Evolutionary conservation across 176 grass and related monocot genomes (phyloP).

Genomic region (Saccharum spontaneum): DNA sequence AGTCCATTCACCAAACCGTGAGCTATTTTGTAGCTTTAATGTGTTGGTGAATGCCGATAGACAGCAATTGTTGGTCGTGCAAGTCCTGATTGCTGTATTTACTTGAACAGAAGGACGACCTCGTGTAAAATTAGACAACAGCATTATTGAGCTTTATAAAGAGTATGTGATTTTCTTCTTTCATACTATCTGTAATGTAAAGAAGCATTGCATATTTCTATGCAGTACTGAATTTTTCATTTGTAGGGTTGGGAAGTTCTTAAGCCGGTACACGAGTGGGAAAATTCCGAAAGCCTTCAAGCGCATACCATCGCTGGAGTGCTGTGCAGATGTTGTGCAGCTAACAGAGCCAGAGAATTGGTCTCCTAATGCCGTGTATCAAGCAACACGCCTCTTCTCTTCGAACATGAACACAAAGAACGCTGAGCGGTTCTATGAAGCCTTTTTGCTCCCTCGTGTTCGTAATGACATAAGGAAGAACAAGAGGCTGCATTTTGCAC

Average conservation of each 20-base stretch:
- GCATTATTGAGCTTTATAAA: constrained; percentile 65
- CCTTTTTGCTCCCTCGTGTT: constrained; percentile 73
- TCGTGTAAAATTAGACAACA: constrained; percentile 56
- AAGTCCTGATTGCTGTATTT: constrained; percentile 13
- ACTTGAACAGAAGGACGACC: constrained; percentile 53
- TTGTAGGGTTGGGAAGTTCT: constrained; percentile 72
- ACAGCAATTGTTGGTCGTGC: background rate
- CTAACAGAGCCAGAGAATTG: constrained; percentile 86
- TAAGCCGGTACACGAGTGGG: constrained; percentile 81
- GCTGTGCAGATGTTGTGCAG: constrained; percentile 79
- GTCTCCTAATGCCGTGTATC: constrained; percentile 90
- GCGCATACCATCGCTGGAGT: constrained; percentile 67
- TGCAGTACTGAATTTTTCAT: background rate
- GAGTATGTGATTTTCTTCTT: constrained; percentile 45
- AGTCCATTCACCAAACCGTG: background rate
- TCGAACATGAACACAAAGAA: constrained; percentile 80
- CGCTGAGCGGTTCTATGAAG: constrained; percentile 68
- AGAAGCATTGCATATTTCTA: background rate
- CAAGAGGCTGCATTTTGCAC: constrained; percentile 85
- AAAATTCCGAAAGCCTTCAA: constrained; percentile 89
- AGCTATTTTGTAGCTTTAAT: background rate
- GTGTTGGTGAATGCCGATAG: background rate
- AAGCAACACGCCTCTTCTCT: constrained; percentile 86
- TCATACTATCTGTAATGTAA: background rate
- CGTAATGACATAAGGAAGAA: constrained; percentile 84